phyloP scores from a whole-genome alignment of 768 basidiomycete genomes.

The Mycena sanguinolenta region DNA sequence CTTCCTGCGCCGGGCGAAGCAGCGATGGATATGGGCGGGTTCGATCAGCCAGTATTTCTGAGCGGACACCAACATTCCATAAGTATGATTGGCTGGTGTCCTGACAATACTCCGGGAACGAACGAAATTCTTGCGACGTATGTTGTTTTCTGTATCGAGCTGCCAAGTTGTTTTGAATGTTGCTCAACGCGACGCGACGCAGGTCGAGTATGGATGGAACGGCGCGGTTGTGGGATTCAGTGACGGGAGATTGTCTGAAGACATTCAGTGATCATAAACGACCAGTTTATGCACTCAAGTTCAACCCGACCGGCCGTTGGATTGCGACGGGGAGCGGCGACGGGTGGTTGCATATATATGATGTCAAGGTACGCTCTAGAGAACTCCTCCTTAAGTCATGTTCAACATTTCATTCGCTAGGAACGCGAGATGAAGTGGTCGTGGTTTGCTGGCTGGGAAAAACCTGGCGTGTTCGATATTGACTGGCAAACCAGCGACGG shows the following conservation, averaged over 20 bases:
- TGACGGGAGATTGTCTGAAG: slow-evolving; percentile 80
- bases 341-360: slow-evolving; percentile 80
- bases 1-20: slow-evolving; percentile 47
- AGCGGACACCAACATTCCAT: slow-evolving; percentile 77
- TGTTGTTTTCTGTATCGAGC: slow-evolving; percentile 24
- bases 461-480: slow-evolving; percentile 80
- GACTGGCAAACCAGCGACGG: slow-evolving; percentile 73
- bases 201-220: slow-evolving; percentile 88
- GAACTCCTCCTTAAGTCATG: not conserved
- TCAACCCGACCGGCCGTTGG: slow-evolving; percentile 80
- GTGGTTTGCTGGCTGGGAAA: slow-evolving; percentile 71
- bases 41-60: slow-evolving; percentile 59
- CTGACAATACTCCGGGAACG: slow-evolving; percentile 57
- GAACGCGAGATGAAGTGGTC: slow-evolving; percentile 69
- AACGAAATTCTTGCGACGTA: slow-evolving; percentile 84
- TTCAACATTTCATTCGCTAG: slow-evolving; percentile 42
- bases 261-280: slow-evolving; percentile 79
- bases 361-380: slow-evolving; percentile 62
- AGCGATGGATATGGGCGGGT: slow-evolving; percentile 57
- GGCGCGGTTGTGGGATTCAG: slow-evolving; percentile 86
- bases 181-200: slow-evolving; percentile 2
- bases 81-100: slow-evolving; percentile 79
- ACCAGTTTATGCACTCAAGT: slow-evolving; percentile 79
- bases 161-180: not conserved
- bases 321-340: slow-evolving; percentile 87